phyloP scores from a whole-genome alignment of 1,284 basidiomycete species.

The Thecaphora thlaspeos region DNA sequence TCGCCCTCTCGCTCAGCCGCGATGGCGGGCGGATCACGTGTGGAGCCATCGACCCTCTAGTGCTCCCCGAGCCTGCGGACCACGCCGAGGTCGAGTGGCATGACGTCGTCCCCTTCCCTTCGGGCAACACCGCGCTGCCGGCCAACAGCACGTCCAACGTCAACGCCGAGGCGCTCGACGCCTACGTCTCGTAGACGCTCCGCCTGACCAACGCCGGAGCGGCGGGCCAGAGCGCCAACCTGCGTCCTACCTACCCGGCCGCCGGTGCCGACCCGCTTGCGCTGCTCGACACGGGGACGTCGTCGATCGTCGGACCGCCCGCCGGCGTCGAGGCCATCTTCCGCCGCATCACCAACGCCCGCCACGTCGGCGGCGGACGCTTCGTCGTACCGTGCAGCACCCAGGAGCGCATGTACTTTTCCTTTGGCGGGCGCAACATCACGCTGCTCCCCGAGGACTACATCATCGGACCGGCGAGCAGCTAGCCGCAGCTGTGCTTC shows the following conservation, averaged over 20 bases:
- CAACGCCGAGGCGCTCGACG: constrained; percentile 18
- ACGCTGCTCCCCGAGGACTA: constrained; percentile 77
- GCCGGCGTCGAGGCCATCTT: constrained; percentile 75
- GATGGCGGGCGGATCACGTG: constrained; percentile 17
- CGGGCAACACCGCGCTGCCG: constrained; percentile 12
- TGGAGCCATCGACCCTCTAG: constrained; percentile 24
- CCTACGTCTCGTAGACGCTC: constrained; percentile 77
- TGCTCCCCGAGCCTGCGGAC: constrained; percentile 5
- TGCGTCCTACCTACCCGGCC: constrained; percentile 70
- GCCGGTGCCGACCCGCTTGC: constrained; percentile 68
- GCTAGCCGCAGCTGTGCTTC: constrained; percentile 68
- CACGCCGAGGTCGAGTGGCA: constrained; percentile 28
- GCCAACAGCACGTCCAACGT: constrained; percentile 20
- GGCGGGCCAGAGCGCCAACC: constrained; percentile 65
- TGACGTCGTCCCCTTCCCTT: constrained; percentile 36
- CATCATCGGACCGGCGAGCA: constrained; percentile 71
- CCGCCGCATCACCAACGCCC: constrained; percentile 66
- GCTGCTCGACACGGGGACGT: constrained; percentile 74
- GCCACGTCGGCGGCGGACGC: constrained; percentile 70
- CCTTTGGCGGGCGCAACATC: constrained; percentile 64
- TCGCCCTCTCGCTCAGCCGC: constrained; percentile 18
- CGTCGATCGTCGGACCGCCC: constrained; percentile 77
- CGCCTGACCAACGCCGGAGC: constrained; percentile 67
- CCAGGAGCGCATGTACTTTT: constrained; percentile 65
- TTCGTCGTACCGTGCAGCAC: constrained; percentile 81